Percentiles rank a stretch among this genome's conserved stretches.
phyloP scores from a whole-genome alignment of 768 basidiomycete genomes.

The Rhodosporidiobolus sp. region DNA sequence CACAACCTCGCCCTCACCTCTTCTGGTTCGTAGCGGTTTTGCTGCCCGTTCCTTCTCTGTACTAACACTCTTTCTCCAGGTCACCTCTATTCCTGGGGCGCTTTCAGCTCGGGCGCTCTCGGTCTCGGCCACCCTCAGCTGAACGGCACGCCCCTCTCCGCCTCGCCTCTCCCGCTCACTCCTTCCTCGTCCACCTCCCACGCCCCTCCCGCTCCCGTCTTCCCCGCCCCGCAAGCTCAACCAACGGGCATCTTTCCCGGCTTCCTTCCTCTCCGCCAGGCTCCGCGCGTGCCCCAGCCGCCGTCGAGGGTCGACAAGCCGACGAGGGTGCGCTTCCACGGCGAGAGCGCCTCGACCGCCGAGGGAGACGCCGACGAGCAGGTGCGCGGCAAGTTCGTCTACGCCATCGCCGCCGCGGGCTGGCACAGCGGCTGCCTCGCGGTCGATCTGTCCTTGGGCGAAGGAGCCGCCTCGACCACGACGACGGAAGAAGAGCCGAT shows the following conservation, averaged over 20 bases:
- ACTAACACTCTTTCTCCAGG: not conserved
- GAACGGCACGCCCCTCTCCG: slow-evolving; percentile 49
- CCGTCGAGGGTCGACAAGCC: slow-evolving; percentile 60
- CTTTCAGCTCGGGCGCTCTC: slow-evolving; percentile 66
- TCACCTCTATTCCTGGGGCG: slow-evolving; percentile 25
- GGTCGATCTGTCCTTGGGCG: slow-evolving; percentile 58
- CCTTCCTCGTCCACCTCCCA: slow-evolving; percentile 55
- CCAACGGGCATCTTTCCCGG: slow-evolving; percentile 46
- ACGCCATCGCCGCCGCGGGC: slow-evolving; percentile 74
- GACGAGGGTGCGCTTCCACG: slow-evolving; percentile 69
- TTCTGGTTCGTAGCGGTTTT: slow-evolving; percentile 70
- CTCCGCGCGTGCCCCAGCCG: slow-evolving; percentile 42
- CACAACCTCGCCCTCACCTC: slow-evolving; percentile 82
- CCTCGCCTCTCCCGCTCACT: slow-evolving; percentile 55
- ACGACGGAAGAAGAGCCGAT: not conserved
- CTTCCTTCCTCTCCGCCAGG: slow-evolving; percentile 13
- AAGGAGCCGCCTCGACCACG: not conserved
- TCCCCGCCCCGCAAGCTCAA: not conserved
- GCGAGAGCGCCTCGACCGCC: slow-evolving; percentile 6
- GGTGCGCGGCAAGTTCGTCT: slow-evolving; percentile 71
- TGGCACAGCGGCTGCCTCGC: slow-evolving; percentile 92
- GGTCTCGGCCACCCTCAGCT: slow-evolving; percentile 72
- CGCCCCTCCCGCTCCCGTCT: slow-evolving; percentile 49
- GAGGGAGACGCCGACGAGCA: slow-evolving; percentile 55
- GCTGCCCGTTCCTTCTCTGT: slow-evolving; percentile 59